Percentiles rank a stretch among this genome's conserved stretches.
These are phyloP conservation scores for Cynanchum wilfordii DNA, from an alignment of 257 asterid species.

Conservation along the genomic window DNA sequence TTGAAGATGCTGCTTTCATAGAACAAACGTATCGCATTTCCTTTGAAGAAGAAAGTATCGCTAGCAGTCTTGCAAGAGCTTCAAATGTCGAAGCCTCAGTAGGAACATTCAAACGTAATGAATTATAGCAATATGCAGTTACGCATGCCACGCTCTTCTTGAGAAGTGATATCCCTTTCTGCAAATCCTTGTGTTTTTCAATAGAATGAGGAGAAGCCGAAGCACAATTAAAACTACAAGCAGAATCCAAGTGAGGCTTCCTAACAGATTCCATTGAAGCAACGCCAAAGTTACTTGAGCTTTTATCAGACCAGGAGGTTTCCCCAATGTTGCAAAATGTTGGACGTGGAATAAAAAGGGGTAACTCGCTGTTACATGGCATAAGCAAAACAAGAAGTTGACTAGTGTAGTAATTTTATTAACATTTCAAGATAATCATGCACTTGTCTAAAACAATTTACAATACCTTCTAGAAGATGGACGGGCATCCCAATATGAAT, in stretches of 20 bases:
- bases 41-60: constrained; percentile 88
- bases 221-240: constrained; percentile 66
- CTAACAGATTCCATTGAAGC: constrained; percentile 91
- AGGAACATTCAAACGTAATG: constrained; percentile 72
- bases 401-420: background rate
- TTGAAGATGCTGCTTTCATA: constrained; percentile 61
- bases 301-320: constrained; percentile 92
- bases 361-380: constrained; percentile 64
- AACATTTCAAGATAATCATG: background rate
- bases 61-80: constrained; percentile 77
- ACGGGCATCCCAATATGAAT: constrained; percentile 94
- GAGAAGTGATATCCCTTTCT: constrained; percentile 97
- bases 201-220: constrained; percentile 83
- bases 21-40: constrained; percentile 79
- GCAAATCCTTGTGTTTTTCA: constrained; percentile 91
- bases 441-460: constrained; percentile 6
- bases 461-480: constrained; percentile 91
- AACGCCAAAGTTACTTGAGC: constrained; percentile 87
- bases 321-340: constrained; percentile 79
- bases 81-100: constrained; percentile 85
- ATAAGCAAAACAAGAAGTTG: constrained; percentile 8
- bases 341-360: constrained; percentile 93
- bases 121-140: constrained; percentile 78
- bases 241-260: constrained; percentile 69
- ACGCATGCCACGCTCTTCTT: constrained; percentile 96